phyloP scores from a whole-genome alignment of 257 asterid species.

The Scutellaria minor region DNA sequence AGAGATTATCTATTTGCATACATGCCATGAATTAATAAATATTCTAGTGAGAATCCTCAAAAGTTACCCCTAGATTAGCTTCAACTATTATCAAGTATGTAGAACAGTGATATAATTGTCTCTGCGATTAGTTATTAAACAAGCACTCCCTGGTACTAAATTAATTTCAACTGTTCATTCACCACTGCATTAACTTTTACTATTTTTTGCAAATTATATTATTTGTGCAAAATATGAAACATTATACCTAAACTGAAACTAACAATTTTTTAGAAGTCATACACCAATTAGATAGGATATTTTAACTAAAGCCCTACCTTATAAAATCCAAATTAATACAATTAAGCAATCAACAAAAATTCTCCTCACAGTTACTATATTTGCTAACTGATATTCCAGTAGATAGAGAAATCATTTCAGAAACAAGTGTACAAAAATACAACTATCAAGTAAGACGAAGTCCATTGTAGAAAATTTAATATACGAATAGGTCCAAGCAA shows the following conservation, averaged over 20 bases:
- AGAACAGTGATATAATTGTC: not conserved
- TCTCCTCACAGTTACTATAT: not conserved
- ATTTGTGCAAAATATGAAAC: not conserved
- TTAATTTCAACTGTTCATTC: not conserved
- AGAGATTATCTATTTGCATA: not conserved
- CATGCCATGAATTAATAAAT: slow-evolving; percentile 11
- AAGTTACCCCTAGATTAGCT: not conserved
- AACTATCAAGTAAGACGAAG: not conserved
- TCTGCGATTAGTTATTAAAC: not conserved
- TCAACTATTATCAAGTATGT: not conserved
- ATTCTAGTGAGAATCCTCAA: not conserved
- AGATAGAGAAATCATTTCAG: not conserved
- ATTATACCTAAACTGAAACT: slow-evolving; percentile 7
- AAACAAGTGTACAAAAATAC: slow-evolving; percentile 4
- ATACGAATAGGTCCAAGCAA: not conserved
- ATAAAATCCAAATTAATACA: not conserved
- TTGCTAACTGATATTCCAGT: not conserved
- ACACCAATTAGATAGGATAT: not conserved
- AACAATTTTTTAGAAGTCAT: not conserved
- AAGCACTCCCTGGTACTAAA: not conserved
- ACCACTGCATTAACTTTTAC: not conserved
- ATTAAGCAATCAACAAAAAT: not conserved
- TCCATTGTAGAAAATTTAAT: not conserved
- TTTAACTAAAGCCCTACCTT: not conserved
- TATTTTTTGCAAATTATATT: not conserved